Percentiles rank a stretch among this genome's conserved stretches.
Evolutionary conservation across 1,284 basidiomycete genomes (phyloP).

Genomic region (Leccinum huronense): DNA sequence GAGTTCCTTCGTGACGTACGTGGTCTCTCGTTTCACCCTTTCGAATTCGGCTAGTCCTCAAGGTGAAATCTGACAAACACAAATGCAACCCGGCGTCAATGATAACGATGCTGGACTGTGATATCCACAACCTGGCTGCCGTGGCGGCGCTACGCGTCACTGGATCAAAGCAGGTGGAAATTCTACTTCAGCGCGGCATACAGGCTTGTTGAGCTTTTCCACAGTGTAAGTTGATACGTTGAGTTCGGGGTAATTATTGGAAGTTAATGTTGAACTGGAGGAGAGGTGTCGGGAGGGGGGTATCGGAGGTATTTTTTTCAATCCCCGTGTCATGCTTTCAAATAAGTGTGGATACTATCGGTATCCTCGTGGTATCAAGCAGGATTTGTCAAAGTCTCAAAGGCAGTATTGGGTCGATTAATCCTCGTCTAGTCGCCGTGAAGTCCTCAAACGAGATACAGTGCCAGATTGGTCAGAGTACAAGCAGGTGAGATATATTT

Average conservation of each 20-base stretch:
- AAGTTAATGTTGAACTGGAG: constrained; percentile 16
- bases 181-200: constrained; percentile 8
- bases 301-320: constrained; percentile 20
- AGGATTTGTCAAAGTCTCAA: constrained; percentile 26
- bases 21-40: not conserved
- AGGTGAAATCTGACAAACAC: constrained; percentile 21
- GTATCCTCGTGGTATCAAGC: constrained; percentile 22
- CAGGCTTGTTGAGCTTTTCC: constrained; percentile 23
- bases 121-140: constrained; percentile 24
- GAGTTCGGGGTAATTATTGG: constrained; percentile 18
- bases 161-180: constrained; percentile 4
- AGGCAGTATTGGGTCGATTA: constrained; percentile 15
- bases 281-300: constrained; percentile 10
- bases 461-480: constrained; percentile 7
- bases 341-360: constrained; percentile 17
- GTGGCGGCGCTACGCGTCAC: constrained; percentile 15
- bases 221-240: constrained; percentile 18
- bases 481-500: constrained; percentile 19
- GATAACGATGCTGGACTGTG: constrained; percentile 15
- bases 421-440: constrained; percentile 25
- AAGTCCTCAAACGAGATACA: constrained; percentile 19
- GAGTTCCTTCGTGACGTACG: constrained; percentile 19
- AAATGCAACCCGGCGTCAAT: constrained; percentile 18
- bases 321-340: constrained; percentile 19
- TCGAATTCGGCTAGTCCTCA: not conserved